A percentile compares a stretch with the other conserved stretches of the same genome.
phyloP scores from a whole-genome alignment of 2,329 filamentous ascomycete species.

The Onygena corvina region DNA sequence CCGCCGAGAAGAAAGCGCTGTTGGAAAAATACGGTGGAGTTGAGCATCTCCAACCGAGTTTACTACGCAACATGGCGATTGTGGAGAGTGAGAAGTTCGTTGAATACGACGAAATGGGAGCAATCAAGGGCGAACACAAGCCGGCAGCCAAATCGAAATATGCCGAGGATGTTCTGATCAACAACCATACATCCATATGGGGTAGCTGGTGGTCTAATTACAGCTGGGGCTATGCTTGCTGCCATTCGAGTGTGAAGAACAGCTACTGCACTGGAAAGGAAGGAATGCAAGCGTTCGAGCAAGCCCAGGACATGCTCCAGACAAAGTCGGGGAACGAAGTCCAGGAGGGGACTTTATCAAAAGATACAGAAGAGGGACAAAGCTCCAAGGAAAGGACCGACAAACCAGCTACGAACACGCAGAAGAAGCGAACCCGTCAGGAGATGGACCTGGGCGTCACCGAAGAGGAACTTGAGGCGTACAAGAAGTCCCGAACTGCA shows the following conservation, averaged over 20 bases:
- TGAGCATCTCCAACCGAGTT: slow-evolving; percentile 48
- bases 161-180: slow-evolving; percentile 69
- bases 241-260: slow-evolving; percentile 86
- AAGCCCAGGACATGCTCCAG: slow-evolving; percentile 53
- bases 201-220: slow-evolving; percentile 97
- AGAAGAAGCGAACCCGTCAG: slow-evolving; percentile 57
- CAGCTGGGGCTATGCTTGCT: slow-evolving; percentile 92
- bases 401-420: slow-evolving; percentile 16
- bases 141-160: slow-evolving; percentile 79
- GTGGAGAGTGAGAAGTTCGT: slow-evolving; percentile 76
- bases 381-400: slow-evolving; percentile 13
- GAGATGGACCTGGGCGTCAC: slow-evolving; percentile 68
- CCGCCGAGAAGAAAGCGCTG: slow-evolving; percentile 56
- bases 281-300: slow-evolving; percentile 68
- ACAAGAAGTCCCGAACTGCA: slow-evolving; percentile 60
- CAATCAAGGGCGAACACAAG: slow-evolving; percentile 76
- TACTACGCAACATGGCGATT: slow-evolving; percentile 55
- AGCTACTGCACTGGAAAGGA: slow-evolving; percentile 94
- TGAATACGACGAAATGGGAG: slow-evolving; percentile 84
- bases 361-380: slow-evolving; percentile 25
- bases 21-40: slow-evolving; percentile 71
- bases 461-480: slow-evolving; percentile 77
- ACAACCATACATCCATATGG: slow-evolving; percentile 89
- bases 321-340: slow-evolving; percentile 19
- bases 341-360: slow-evolving; percentile 17